Conservation (phyloP, 306 rosid genomes). For the Sphenostylis stenocarpa region DNA sequence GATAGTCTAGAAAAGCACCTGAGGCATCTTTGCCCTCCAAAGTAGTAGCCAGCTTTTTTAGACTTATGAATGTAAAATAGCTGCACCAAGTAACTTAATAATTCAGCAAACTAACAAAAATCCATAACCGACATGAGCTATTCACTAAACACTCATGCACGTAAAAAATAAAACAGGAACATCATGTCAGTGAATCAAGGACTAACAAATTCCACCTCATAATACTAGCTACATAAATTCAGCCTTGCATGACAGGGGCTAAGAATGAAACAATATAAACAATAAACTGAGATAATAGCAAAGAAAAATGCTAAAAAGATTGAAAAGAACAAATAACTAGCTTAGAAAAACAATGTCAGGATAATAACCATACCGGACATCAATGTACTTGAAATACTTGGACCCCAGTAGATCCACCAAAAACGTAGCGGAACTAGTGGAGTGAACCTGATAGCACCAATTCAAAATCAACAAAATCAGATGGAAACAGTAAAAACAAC, state of each 20-base stretch:
- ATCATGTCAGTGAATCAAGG: neutral
- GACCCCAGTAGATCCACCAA: constrained; percentile 63
- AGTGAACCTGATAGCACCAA: constrained; percentile 50
- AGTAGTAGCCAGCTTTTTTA: constrained; percentile 60
- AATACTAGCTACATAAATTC: neutral
- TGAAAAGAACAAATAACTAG: neutral
- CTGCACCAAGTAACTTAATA: constrained; percentile 46
- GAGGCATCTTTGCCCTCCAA: constrained; percentile 53
- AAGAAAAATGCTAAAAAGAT: neutral
- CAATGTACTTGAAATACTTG: constrained; percentile 74
- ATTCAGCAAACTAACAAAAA: constrained; percentile 20
- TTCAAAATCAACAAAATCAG: constrained; percentile 5
- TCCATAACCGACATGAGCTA: neutral
- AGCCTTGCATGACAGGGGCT: neutral
- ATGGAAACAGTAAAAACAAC: neutral
- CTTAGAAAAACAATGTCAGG: neutral
- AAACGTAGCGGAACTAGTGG: constrained; percentile 25
- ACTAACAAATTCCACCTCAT: constrained; percentile 2
- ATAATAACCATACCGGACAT: constrained; percentile 67
- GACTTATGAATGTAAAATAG: constrained; percentile 80
- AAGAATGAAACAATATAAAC: neutral
- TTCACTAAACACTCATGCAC: neutral
- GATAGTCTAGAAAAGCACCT: constrained; percentile 47
- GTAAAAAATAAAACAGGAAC: neutral
- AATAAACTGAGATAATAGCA: neutral